phyloP scores from a whole-genome alignment of 495 filamentous ascomycete species.

The Cetradonia linearis region DNA sequence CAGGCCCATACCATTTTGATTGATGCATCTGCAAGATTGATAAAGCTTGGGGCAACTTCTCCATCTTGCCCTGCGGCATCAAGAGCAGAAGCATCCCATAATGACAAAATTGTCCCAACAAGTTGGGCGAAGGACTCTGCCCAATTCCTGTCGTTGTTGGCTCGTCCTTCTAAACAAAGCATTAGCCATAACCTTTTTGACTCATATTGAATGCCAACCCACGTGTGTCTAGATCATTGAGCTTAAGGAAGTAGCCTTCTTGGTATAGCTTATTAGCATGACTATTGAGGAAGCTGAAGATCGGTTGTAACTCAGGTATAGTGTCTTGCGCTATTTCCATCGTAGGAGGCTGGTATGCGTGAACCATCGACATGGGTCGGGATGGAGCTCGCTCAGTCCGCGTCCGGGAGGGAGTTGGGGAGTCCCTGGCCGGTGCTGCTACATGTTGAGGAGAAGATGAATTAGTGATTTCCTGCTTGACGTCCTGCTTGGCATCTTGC shows the following conservation, averaged over 20 bases:
- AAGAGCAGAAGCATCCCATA: constrained; percentile 92
- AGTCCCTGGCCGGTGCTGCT: constrained; percentile 27
- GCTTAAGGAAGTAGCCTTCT: constrained; percentile 92
- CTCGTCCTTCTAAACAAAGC: constrained; percentile 59
- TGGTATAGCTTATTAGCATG: constrained; percentile 95
- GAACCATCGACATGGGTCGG: constrained; percentile 53
- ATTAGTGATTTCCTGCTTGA: constrained; percentile 15
- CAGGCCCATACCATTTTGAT: constrained; percentile 72
- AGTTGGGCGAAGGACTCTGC: constrained; percentile 95
- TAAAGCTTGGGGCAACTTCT: constrained; percentile 86
- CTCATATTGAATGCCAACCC: constrained; percentile 32
- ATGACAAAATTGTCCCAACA: constrained; percentile 83
- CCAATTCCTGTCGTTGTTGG: constrained; percentile 80
- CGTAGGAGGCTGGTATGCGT: constrained; percentile 77
- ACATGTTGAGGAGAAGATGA: constrained; percentile 24
- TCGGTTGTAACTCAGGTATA: constrained; percentile 82
- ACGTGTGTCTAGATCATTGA: constrained; percentile 89
- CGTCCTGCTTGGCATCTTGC: constrained; percentile 8
- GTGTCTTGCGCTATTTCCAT: constrained; percentile 80
- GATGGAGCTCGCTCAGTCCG: constrained; percentile 35
- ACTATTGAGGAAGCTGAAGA: constrained; percentile 89
- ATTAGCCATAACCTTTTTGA: constrained; percentile 16
- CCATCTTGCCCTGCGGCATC: constrained; percentile 75
- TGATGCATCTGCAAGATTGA: constrained; percentile 94
- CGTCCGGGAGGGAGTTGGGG: constrained; percentile 26